Percentiles rank a stretch among this genome's conserved stretches.
phyloP scores from a whole-genome alignment of 2,329 filamentous ascomycete species.

The Pseudogymnoascus sp. region DNA sequence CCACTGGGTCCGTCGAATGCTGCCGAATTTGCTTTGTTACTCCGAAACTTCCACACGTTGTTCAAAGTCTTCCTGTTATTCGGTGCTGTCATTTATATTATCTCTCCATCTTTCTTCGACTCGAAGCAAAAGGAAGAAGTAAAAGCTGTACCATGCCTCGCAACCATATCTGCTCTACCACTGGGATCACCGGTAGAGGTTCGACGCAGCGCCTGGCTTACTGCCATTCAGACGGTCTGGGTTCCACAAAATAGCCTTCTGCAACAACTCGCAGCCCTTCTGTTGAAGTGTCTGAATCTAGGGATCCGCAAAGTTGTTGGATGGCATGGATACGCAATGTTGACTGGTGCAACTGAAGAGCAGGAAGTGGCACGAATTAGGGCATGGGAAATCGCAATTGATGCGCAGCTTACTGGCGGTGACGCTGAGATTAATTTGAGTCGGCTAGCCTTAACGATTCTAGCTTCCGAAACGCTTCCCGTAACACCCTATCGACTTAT shows the following conservation, averaged over 20 bases:
- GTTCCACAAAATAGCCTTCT: constrained; percentile 83
- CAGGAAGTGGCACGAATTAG: constrained; percentile 82
- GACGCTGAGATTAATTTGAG: constrained; percentile 86
- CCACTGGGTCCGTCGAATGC: constrained; percentile 37
- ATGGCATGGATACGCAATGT: constrained; percentile 64
- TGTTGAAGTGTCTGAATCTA: constrained; percentile 75
- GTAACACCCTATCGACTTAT: constrained; percentile 77
- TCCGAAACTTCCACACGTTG: constrained; percentile 39
- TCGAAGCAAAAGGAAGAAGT: constrained; percentile 26
- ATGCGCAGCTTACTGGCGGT: constrained; percentile 85
- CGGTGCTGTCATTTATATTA: constrained; percentile 47
- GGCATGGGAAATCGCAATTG: constrained; percentile 87
- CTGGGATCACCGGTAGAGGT: constrained; percentile 78
- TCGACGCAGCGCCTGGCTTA: constrained; percentile 84
- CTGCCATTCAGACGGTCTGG: constrained; percentile 86
- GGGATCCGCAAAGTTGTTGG: constrained; percentile 73
- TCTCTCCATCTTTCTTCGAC: constrained; percentile 48
- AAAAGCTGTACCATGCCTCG: constrained; percentile 47
- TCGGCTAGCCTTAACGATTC: constrained; percentile 74
- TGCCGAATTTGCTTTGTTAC: constrained; percentile 46
- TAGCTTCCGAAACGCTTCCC: constrained; percentile 81
- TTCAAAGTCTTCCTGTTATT: constrained; percentile 48
- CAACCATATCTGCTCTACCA: constrained; percentile 52
- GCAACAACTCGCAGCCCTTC: constrained; percentile 76
- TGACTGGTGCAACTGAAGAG: constrained; percentile 76